Conservation (phyloP, 768 basidiomycete genomes). For the Psilocybe sp. region DNA sequence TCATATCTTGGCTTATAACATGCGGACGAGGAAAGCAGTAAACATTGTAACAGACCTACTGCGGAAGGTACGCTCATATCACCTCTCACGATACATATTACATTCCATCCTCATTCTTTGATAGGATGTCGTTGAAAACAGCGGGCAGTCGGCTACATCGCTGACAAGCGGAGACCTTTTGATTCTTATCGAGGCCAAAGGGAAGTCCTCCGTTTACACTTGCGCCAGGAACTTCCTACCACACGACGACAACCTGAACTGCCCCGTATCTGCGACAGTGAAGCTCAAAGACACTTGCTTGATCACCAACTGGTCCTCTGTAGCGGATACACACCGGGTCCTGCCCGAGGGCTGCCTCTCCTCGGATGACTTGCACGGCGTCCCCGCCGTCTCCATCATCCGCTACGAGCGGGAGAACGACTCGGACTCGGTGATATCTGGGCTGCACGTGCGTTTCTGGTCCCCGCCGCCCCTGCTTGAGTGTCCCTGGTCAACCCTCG, state of each 20-base stretch:
- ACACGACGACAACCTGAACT: conserved; percentile 14
- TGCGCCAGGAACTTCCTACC: conserved; percentile 18
- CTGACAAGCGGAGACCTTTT: conserved; percentile 15
- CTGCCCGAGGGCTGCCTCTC: conserved; percentile 17
- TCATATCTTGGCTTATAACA: conserved; percentile 20
- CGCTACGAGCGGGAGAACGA: background rate
- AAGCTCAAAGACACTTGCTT: conserved; percentile 1
- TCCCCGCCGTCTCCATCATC: conserved; percentile 21
- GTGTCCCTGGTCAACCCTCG: background rate
- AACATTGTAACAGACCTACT: conserved; percentile 20
- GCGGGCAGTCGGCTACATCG: conserved; percentile 20
- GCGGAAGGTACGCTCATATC: background rate
- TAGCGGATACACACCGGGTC: background rate
- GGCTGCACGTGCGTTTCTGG: conserved; percentile 18
- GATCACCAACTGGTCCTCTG: background rate
- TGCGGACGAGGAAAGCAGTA: conserved; percentile 10
- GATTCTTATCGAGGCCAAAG: conserved; percentile 16
- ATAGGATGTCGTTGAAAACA: conserved; percentile 6
- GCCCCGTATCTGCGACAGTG: conserved; percentile 7
- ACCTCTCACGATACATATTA: background rate
- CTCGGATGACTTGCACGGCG: conserved; percentile 16
- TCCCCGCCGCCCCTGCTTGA: background rate
- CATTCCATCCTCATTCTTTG: background rate
- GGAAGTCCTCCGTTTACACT: conserved; percentile 9
- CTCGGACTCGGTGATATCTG: background rate